Conservation (phyloP, 169 alveolate genomes). For the Cryptosporidium andersoni region DNA sequence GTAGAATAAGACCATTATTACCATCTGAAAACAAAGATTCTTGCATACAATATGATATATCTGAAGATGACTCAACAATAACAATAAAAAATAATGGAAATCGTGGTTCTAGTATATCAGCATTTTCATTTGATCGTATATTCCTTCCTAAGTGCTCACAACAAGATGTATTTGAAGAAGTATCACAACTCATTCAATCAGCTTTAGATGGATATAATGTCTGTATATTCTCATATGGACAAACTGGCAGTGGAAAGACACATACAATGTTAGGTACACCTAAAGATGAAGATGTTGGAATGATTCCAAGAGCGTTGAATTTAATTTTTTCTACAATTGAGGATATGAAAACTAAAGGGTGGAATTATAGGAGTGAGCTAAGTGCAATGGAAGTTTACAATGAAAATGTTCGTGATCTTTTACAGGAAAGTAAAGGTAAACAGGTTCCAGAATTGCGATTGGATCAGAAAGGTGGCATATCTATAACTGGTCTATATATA, state of each 20-base stretch:
- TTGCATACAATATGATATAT: slow-evolving; percentile 58
- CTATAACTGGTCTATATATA: slow-evolving; percentile 71
- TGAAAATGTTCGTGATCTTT: slow-evolving; percentile 83
- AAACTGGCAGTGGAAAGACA: slow-evolving; percentile 87
- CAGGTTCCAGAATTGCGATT: slow-evolving; percentile 72
- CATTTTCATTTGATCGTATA: slow-evolving; percentile 80
- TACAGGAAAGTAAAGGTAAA: slow-evolving; percentile 67
- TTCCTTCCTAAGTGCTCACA: slow-evolving; percentile 74
- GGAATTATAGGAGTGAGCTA: slow-evolving; percentile 75
- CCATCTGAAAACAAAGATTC: not conserved
- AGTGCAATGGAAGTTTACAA: slow-evolving; percentile 84
- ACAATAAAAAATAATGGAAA: slow-evolving; percentile 34
- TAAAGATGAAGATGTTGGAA: slow-evolving; percentile 78
- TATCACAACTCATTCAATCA: slow-evolving; percentile 79
- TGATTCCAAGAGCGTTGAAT: slow-evolving; percentile 85
- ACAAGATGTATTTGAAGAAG: slow-evolving; percentile 80
- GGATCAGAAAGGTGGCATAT: slow-evolving; percentile 69
- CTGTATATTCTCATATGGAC: slow-evolving; percentile 85
- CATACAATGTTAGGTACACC: slow-evolving; percentile 83
- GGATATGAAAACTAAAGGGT: slow-evolving; percentile 72
- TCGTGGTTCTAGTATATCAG: slow-evolving; percentile 17
- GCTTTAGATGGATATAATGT: slow-evolving; percentile 85
- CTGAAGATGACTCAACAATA: slow-evolving; percentile 67
- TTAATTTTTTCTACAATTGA: slow-evolving; percentile 75
- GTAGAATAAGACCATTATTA: slow-evolving; percentile 78